Percentiles rank a stretch among this genome's conserved stretches.
These are phyloP conservation scores for Quercus variabilis DNA, from an alignment of 306 rosid species.

Conservation along the genomic window DNA sequence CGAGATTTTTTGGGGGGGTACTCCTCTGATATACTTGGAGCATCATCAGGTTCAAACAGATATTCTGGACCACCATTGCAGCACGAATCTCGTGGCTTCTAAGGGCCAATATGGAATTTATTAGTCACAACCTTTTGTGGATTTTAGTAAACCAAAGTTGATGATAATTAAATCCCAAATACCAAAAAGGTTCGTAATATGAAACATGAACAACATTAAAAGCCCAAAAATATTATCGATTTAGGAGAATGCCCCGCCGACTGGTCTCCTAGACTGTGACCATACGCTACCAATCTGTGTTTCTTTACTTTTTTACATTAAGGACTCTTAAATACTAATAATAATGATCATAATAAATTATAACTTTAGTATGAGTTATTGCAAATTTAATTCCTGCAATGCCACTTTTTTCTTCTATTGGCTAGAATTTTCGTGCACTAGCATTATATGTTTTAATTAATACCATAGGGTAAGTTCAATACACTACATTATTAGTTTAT, in stretches of 20 bases:
- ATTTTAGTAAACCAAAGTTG: not conserved
- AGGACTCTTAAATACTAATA: not conserved
- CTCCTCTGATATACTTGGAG: constrained; percentile 9
- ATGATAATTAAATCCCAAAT: not conserved
- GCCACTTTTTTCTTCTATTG: no score
- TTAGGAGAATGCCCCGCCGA: constrained; percentile 23
- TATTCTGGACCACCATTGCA: constrained; percentile 26
- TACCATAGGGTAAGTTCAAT: no score
- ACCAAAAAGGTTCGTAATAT: no score
- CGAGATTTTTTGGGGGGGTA: not conserved
- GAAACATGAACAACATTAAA: not conserved
- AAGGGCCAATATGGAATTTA: not conserved
- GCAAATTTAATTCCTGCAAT: not conserved
- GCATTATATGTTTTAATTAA: no score
- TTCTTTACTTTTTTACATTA: not conserved
- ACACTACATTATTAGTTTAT: no score
- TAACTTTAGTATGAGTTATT: not conserved
- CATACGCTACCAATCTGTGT: constrained; percentile 25
- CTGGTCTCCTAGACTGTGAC: constrained; percentile 45
- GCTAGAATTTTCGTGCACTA: no score
- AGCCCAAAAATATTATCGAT: not conserved
- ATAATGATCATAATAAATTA: not conserved
- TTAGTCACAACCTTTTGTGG: not conserved
- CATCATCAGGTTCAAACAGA: constrained; percentile 25
- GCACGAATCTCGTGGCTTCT: constrained; percentile 40